A percentile compares a stretch with the other conserved stretches of the same genome.
These are phyloP conservation scores for Lepiota brunneoincarnata DNA, from an alignment of 768 basidiomycete genomes.

Conservation along the genomic window DNA sequence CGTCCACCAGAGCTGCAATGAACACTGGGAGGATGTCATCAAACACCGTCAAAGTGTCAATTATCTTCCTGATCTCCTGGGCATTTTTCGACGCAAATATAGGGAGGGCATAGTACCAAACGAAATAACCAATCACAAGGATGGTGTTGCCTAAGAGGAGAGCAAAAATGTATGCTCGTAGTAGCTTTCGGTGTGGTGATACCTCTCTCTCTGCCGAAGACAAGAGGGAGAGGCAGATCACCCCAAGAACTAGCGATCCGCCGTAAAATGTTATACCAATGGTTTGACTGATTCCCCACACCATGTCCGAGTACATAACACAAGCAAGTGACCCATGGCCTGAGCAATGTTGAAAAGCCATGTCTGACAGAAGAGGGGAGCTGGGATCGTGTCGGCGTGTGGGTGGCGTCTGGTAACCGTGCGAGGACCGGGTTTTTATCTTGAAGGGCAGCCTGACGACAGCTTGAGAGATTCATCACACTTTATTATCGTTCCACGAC, in stretches of 20 bases:
- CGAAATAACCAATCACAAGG: background rate
- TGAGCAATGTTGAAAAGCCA: background rate
- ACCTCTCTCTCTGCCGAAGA: background rate
- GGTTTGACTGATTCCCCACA: background rate
- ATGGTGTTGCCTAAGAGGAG: background rate
- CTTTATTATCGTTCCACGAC: too few relatives aligned
- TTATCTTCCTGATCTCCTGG: background rate
- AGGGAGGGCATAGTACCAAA: background rate
- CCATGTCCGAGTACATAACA: background rate
- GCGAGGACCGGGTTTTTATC: too few relatives aligned
- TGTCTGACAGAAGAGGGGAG: too few relatives aligned
- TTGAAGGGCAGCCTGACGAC: too few relatives aligned
- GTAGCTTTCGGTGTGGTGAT: background rate
- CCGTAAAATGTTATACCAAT: background rate
- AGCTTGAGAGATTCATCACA: too few relatives aligned
- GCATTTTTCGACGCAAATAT: too few relatives aligned
- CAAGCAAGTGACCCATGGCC: background rate
- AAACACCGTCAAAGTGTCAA: background rate
- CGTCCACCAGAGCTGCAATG: background rate
- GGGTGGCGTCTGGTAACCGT: too few relatives aligned
- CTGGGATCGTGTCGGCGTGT: too few relatives aligned
- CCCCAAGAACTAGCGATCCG: background rate
- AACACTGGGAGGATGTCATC: background rate
- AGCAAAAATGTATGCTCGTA: background rate
- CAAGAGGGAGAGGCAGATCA: background rate